Percentiles rank a stretch among this genome's conserved stretches.
Conservation (phyloP, 768 basidiomycete species). For the Serendipita vermifera region DNA sequence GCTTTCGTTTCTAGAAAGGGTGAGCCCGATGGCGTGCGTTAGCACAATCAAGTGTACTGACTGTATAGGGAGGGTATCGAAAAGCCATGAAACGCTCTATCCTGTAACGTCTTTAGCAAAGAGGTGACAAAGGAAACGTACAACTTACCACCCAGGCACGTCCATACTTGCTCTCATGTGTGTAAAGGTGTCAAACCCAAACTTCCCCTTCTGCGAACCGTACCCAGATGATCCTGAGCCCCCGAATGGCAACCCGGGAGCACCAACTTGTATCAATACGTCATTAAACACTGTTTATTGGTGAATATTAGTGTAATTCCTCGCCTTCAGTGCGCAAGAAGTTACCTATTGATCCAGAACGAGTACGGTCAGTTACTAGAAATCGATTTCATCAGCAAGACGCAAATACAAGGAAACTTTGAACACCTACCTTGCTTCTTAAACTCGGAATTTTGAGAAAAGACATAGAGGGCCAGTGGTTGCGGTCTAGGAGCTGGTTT, state of each 20-base stretch:
- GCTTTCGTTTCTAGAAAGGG: neutral
- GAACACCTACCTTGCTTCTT: constrained; percentile 18
- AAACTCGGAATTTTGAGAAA: constrained; percentile 35
- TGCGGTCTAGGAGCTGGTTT: constrained; percentile 30
- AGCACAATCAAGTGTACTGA: constrained; percentile 15
- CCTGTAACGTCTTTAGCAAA: constrained; percentile 23
- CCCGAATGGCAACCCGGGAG: constrained; percentile 35
- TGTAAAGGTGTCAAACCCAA: constrained; percentile 43
- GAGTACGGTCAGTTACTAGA: constrained; percentile 22
- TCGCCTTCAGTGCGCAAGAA: constrained; percentile 31
- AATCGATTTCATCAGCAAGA: constrained; percentile 44
- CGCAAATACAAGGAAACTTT: constrained; percentile 30
- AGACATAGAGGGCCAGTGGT: constrained; percentile 52
- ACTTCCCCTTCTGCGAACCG: constrained; percentile 39
- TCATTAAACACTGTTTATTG: constrained; percentile 21
- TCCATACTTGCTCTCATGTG: constrained; percentile 39
- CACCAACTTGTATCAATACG: constrained; percentile 13
- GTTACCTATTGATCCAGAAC: constrained; percentile 39
- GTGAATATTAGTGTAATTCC: constrained; percentile 11
- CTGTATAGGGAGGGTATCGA: constrained; percentile 53
- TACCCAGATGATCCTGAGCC: constrained; percentile 54
- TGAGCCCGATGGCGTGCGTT: neutral
- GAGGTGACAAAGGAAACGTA: constrained; percentile 23
- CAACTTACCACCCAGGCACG: constrained; percentile 47
- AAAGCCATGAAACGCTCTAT: constrained; percentile 36